Evolutionary conservation across 306 rosid species (phyloP), one percentile per base, ranked within the genome.

Genomic region (Nissolia schottii): DNA sequence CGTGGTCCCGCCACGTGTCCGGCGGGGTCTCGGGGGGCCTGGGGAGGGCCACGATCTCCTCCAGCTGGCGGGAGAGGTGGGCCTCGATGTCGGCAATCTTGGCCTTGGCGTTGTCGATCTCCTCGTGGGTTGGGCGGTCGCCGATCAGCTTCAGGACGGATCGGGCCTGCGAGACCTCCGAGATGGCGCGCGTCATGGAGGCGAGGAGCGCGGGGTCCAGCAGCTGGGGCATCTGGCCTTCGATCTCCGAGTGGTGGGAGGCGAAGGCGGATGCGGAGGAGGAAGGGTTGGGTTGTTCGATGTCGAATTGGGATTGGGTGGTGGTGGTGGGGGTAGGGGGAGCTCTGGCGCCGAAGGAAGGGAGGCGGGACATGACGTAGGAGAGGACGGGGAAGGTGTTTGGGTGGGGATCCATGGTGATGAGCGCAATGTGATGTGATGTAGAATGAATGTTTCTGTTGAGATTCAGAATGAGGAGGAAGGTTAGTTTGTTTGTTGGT

Each of bases 161-260:
- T 60, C 99, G 92, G 71, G 97, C 76, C 83, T 91, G 93, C 19
- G 95, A 56, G 41, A 94, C 99, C 28, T 94, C 99, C 12, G 95
- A 28, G 15, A 94, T 74, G 13, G 93, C 97, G 2, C 78, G 82
- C 28, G 87, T 86, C 99, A 94, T 94, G 25, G 97, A 50, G 8
- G 79, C 92, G 11, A 94, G 15, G 4, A 94, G 43, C 37, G 77
- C 78, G 1, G 97, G 97, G 74, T 91, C 87, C 0, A 80, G 18
- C 0, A 94, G 79, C 53, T 87, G 86, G 0, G 97, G 99, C 97
- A 85, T 77, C 37, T 71, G 72, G 25, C 83, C 82, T 0, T 82
- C 56, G 59, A 94, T 85, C 7, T n/a, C 20, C 20, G 51, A 45
- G 51, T 45, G 50, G 51, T n/a, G 19, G 51, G 20, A 15, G 19